Conservation (phyloP, 1,139 yeast genomes). For the Meyerozyma guilliermondii region DNA sequence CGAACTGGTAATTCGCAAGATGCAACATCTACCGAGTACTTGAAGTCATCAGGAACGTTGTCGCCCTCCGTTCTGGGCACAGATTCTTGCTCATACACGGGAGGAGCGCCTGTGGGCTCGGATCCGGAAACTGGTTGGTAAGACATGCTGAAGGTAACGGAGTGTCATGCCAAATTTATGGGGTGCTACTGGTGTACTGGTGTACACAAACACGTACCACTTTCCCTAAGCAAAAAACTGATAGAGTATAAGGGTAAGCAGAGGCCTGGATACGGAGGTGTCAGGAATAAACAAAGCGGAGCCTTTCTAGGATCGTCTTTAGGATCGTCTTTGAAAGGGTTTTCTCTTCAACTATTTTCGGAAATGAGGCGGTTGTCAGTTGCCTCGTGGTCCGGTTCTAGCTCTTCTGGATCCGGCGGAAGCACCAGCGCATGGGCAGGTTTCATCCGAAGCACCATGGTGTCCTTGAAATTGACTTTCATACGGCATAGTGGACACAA, state of each 20-base stretch:
- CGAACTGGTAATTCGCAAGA: conserved; percentile 74
- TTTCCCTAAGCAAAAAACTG: no score
- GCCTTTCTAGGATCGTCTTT: no score
- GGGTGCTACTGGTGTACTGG: no score
- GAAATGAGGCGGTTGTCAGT: neutral
- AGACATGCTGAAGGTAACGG: conserved; percentile 1
- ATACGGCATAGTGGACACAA: conserved; percentile 44
- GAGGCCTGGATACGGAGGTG: no score
- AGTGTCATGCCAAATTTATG: neutral
- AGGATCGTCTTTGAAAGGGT: no score
- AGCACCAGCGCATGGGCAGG: conserved; percentile 11
- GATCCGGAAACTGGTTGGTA: conserved; percentile 1
- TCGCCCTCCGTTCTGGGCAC: conserved; percentile 32
- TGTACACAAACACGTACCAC: no score
- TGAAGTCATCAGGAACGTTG: conserved; percentile 72
- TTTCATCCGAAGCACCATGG: conserved; percentile 32
- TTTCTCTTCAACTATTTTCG: neutral
- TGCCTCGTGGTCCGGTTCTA: no score
- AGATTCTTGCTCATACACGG: conserved; percentile 19
- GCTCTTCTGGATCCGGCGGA: conserved; percentile 10
- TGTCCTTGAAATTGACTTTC: conserved; percentile 34
- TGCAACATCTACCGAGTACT: conserved; percentile 72
- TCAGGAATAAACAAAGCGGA: no score
- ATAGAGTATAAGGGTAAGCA: no score
- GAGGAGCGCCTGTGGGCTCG: conserved; percentile 14